Evolutionary conservation across 192 early-diverging fungal genomes (phyloP), one percentile per base, ranked within the genome.

Genomic region (Geranomyces variabilis): DNA sequence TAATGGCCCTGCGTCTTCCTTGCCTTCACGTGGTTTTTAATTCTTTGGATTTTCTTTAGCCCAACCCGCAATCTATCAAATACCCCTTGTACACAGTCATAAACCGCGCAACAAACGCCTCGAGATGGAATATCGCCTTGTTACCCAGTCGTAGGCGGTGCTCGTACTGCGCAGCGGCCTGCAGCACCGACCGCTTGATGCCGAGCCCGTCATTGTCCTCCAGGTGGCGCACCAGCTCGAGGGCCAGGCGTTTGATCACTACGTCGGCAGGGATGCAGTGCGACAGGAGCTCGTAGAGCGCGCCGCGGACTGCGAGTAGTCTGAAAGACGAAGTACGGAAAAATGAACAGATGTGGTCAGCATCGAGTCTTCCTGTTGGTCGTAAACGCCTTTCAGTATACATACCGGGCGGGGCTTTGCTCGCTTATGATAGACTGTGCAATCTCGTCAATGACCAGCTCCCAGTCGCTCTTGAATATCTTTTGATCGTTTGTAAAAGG

Each of bases 51-150:
- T 41, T 41, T 41, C 51, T 9, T 64, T 36, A 64, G 33, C 34
- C 63, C n/a, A 29, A 22, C 24, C 69, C 75, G 66, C 70, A 47
- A 7, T 84, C 76, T 56, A 78, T 73, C 58, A 88, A 64, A 65
- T 90, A 93, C 81, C 87, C 80, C 78, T 93, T 94, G 82, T 96
- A 97, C 10, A 93, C 73, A 44, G 89, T 89, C 95, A 99, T 97
- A 61, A 96, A 87, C 72, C 90, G 90, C 44, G 93, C 93, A 29
- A 92, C 88, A 80, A 94, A 99, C 0, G 94, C 93, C 75, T 99
- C 96, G 30, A 99, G 81, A 75, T 99, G 95, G 68, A 97, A 93
- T 24, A 99, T 95, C 1, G 88, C 86, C 82, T 99, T 99, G 65
- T 87, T 89, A 1, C 96, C 96, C 15, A 85, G 76, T 46, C 88